Evolutionary conservation across 108 stramenopile genomes (phyloP).

Genomic region (Asterionellopsis glacialis): DNA sequence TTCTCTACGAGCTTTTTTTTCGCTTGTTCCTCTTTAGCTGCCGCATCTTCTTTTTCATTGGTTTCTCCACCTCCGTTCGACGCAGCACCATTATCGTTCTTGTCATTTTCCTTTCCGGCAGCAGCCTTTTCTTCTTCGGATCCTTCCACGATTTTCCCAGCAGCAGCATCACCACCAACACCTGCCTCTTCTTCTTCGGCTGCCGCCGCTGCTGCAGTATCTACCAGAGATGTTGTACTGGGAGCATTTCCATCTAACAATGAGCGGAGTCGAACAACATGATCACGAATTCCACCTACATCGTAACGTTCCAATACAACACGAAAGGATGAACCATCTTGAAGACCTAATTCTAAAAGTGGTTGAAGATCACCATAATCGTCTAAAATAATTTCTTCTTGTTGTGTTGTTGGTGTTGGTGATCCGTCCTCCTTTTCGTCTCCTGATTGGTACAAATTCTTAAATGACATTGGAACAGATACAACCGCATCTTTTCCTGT

Average conservation of each 20-base stretch:
- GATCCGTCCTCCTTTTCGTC: slow-evolving; percentile 7
- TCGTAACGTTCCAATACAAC: slow-evolving; percentile 80
- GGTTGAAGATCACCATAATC: slow-evolving; percentile 71
- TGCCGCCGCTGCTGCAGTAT: slow-evolving; percentile 1
- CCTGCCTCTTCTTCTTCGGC: slow-evolving; percentile 1
- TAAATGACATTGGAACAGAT: slow-evolving; percentile 39
- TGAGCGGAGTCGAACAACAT: slow-evolving; percentile 45
- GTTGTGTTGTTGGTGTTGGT: not conserved
- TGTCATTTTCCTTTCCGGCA: slow-evolving; percentile 6
- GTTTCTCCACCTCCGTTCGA: slow-evolving; percentile 3
- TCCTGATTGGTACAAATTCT: slow-evolving; percentile 19
- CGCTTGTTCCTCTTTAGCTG: slow-evolving; percentile 14
- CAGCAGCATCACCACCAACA: slow-evolving; percentile 1
- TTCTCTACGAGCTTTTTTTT: slow-evolving; percentile 26
- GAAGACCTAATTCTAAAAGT: slow-evolving; percentile 28
- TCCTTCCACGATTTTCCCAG: slow-evolving; percentile 7
- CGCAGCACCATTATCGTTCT: slow-evolving; percentile 13
- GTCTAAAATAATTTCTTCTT: slow-evolving; percentile 36
- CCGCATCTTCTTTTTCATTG: slow-evolving; percentile 15
- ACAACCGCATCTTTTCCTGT: slow-evolving; percentile 62
- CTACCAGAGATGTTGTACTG: slow-evolving; percentile 18
- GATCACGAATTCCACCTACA: slow-evolving; percentile 55
- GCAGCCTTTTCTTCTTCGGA: slow-evolving; percentile 13
- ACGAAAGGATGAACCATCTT: slow-evolving; percentile 53
- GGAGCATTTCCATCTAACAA: slow-evolving; percentile 79